Conservation (phyloP, 2,329 filamentous ascomycete species). For the Helicocarpus griseus region DNA sequence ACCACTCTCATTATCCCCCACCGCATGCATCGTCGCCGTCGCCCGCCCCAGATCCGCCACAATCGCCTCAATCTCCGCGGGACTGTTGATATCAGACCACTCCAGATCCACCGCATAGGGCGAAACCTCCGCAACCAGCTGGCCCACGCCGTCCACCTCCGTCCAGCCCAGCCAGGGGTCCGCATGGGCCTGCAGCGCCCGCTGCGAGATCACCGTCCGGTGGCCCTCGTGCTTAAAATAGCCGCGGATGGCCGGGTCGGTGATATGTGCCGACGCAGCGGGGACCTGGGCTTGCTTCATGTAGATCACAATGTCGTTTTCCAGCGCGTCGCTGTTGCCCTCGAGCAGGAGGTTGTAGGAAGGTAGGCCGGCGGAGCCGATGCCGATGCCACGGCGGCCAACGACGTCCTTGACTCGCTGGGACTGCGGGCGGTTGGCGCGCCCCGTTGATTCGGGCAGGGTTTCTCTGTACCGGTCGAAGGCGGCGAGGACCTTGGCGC, state of each 20-base stretch:
- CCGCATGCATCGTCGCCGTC: slow-evolving; percentile 15
- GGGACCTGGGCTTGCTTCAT: slow-evolving; percentile 12
- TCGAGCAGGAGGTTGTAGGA: slow-evolving; percentile 14
- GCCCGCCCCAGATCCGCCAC: slow-evolving; percentile 13
- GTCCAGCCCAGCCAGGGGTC: slow-evolving; percentile 16
- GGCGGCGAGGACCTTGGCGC: slow-evolving; percentile 9
- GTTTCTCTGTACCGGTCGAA: slow-evolving; percentile 10
- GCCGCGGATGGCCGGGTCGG: slow-evolving; percentile 5
- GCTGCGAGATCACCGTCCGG: slow-evolving; percentile 15
- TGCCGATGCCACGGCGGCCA: slow-evolving; percentile 13
- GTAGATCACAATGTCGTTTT: slow-evolving; percentile 15
- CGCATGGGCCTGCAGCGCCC: slow-evolving; percentile 12
- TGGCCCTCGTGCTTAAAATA: slow-evolving; percentile 14
- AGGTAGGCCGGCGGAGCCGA: slow-evolving; percentile 13
- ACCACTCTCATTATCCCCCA: slow-evolving; percentile 11
- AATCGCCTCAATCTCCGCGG: slow-evolving; percentile 10
- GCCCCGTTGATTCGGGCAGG: slow-evolving; percentile 2
- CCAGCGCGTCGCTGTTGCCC: slow-evolving; percentile 13
- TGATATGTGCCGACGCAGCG: slow-evolving; percentile 9
- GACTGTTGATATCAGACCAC: slow-evolving; percentile 14
- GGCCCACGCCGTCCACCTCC: slow-evolving; percentile 14
- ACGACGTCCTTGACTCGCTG: slow-evolving; percentile 12
- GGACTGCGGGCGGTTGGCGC: neutral
- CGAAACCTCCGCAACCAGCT: slow-evolving; percentile 15
- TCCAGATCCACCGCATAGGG: slow-evolving; percentile 15